Base-by-base conservation (phyloP, 2,329 filamentous ascomycete species). In the Lasiodiplodia hormozganensis region DNA sequence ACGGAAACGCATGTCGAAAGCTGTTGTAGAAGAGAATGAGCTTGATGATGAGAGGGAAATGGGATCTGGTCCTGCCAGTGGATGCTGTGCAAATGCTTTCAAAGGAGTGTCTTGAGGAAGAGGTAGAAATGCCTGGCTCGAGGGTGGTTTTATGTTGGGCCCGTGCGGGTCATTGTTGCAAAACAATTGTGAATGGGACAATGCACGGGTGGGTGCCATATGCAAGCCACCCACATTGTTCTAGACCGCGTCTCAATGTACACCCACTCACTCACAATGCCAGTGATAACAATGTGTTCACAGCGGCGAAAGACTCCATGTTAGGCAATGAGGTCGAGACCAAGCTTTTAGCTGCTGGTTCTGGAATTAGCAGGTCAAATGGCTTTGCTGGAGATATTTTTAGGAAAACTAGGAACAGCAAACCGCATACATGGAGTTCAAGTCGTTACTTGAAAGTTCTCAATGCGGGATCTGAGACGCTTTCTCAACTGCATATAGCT, bases 11-110 rank as follows among this genome's bases (percentile, higher is more conserved):
- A 56, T 69, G 31, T 16, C 36, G 62, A 23, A 16, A 6, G 40
- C 11, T 28, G 21, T 23, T 10, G 25, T 23, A 18, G 36, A 28
- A 40, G 54, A 34, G 21, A 49, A 7, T 21, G 23, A 12, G 43
- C 53, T 62, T 10, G 47, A 67, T 10, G 40, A 52, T 31, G 43
- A 47, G 53, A 28, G 10, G 31, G n/a, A 53, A 52, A 40, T 18
- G 28, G 34, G 3, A 6, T 34, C 58, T 64, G 60, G 60, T 40
- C 51, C 52, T 49, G 54, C 47, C 51, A 60, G 34, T 51, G n/a
- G 40, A 14, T 38, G 31, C 16, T 34, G 52, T 49, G 28, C 21
- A 25, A 23, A 31, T 36, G 23, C 23, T 34, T 18, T 43, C 36
- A 14, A 47, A 60, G 10, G 23, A 47, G 25, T 47, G 23, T 49